A percentile compares a stretch with the other conserved stretches of the same genome.
phyloP scores from a whole-genome alignment of 805 yeast genomes.

The Schizosaccharomyces octosporus region DNA sequence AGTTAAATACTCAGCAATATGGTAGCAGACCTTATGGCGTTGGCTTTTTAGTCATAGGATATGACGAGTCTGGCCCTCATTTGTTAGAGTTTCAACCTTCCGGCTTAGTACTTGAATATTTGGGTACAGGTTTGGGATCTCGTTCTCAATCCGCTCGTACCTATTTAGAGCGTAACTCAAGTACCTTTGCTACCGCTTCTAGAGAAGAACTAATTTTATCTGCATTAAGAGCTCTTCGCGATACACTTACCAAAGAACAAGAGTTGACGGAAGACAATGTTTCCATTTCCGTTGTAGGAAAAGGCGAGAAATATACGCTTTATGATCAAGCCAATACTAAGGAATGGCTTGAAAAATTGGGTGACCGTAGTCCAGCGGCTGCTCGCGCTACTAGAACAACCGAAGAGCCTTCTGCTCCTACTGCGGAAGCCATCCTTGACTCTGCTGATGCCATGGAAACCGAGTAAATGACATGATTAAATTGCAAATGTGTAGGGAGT shows the following conservation, averaged over 20 bases:
- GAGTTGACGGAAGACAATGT: conserved; percentile 67
- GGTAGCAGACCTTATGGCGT: conserved; percentile 97
- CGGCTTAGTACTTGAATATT: conserved; percentile 75
- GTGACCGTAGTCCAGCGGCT: conserved; percentile 6
- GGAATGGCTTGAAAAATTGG: conserved; percentile 58
- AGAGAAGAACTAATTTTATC: conserved; percentile 57
- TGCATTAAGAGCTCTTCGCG: conserved; percentile 78
- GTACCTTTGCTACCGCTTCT: conserved; percentile 32
- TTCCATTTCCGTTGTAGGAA: conserved; percentile 79
- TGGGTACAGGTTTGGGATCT: conserved; percentile 92
- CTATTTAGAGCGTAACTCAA: conserved; percentile 67
- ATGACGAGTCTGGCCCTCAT: conserved; percentile 86
- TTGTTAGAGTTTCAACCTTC: conserved; percentile 86
- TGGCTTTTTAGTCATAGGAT: conserved; percentile 71
- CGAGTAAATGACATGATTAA: conserved; percentile 2
- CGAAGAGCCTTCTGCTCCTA: conserved; percentile 3
- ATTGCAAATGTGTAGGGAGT: not conserved
- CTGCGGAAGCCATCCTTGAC: conserved; percentile 4
- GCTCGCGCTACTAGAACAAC: conserved; percentile 4
- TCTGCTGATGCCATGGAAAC: conserved; percentile 6
- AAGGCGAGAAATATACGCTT: conserved; percentile 43
- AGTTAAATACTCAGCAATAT: conserved; percentile 80
- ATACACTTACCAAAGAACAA: conserved; percentile 81
- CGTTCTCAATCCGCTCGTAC: conserved; percentile 97
- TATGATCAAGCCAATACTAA: conserved; percentile 58